These are phyloP conservation scores for Epichloe brachyelytri DNA, from an alignment of 2,329 filamentous ascomycete species.

Conservation along the genomic window DNA sequence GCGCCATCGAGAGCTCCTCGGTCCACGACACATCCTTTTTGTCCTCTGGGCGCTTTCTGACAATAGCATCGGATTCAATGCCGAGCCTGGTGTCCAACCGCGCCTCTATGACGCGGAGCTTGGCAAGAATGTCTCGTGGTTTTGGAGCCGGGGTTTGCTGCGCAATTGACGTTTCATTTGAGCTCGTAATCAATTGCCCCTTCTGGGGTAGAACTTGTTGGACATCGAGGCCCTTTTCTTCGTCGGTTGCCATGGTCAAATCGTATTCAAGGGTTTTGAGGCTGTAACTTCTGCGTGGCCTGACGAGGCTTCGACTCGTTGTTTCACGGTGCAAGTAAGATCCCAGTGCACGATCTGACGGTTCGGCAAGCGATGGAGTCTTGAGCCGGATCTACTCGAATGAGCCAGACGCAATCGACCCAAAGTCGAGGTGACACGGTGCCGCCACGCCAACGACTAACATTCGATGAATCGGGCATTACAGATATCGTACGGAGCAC, in stretches of 20 bases:
- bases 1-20: slow-evolving; percentile 34
- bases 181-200: not conserved
- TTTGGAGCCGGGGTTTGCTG: not conserved
- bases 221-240: not conserved
- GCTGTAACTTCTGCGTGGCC: no score
- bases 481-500: no score
- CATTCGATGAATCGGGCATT: no score
- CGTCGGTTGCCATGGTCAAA: not conserved
- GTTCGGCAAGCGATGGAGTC: no score
- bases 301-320: no score
- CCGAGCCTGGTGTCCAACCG: slow-evolving; percentile 33
- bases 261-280: no score
- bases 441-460: no score
- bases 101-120: slow-evolving; percentile 27
- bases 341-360: no score
- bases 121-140: slow-evolving; percentile 19
- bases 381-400: no score
- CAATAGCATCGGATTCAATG: slow-evolving; percentile 33
- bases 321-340: no score
- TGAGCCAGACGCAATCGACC: no score
- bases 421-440: no score
- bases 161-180: not conserved
- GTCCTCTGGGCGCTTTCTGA: slow-evolving; percentile 32
- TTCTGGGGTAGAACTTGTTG: not conserved
- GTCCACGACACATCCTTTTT: slow-evolving; percentile 18